Conservation (phyloP, 176 grass and related monocot genomes). For the Rhynchospora pubera region DNA sequence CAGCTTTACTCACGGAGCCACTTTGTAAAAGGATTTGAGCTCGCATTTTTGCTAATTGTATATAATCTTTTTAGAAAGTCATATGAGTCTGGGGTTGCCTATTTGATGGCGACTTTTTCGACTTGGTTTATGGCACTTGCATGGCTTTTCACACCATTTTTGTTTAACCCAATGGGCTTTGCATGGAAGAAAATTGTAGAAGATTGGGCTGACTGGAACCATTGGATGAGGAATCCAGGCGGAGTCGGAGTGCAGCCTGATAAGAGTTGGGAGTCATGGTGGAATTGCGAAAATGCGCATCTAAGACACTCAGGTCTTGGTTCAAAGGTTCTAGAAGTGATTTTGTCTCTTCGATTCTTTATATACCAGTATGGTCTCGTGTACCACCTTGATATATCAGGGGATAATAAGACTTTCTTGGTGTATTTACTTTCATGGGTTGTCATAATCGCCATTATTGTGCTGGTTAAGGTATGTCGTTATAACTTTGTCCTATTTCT, state of each 20-base stretch:
- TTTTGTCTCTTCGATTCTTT: slow-evolving; percentile 79
- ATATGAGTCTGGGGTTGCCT: slow-evolving; percentile 46
- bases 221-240: slow-evolving; percentile 85
- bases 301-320: slow-evolving; percentile 56
- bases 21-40: slow-evolving; percentile 94
- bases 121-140: slow-evolving; percentile 91
- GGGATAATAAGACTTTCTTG: slow-evolving; percentile 75
- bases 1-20: slow-evolving; percentile 88
- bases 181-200: slow-evolving; percentile 87
- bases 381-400: slow-evolving; percentile 90
- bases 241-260: slow-evolving; percentile 80
- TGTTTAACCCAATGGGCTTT: slow-evolving; percentile 93
- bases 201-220: slow-evolving; percentile 84
- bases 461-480: slow-evolving; percentile 69
- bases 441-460: slow-evolving; percentile 77
- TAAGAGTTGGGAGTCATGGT: slow-evolving; percentile 98
- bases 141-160: slow-evolving; percentile 86
- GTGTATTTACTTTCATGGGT: slow-evolving; percentile 92
- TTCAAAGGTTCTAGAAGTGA: slow-evolving; percentile 75
- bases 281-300: slow-evolving; percentile 85
- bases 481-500: background rate
- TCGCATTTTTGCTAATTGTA: slow-evolving; percentile 66
- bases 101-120: slow-evolving; percentile 86
- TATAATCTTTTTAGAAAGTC: slow-evolving; percentile 82
- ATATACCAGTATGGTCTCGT: slow-evolving; percentile 96